Conservation (phyloP, 352 stramenopile species). For the Hyaloperonospora arabidopsidis region DNA sequence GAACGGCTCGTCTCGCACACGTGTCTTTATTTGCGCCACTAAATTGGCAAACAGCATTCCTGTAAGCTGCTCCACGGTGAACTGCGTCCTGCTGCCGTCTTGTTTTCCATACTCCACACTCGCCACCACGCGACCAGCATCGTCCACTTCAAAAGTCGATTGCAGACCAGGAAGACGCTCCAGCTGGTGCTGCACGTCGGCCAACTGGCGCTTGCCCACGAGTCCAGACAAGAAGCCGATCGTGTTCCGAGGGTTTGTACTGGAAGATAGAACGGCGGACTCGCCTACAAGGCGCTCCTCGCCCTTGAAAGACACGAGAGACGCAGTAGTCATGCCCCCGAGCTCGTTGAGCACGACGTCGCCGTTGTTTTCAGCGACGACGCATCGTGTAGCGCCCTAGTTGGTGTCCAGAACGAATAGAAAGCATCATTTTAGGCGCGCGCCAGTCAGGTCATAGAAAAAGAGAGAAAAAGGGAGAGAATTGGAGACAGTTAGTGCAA, state of each 20-base stretch:
- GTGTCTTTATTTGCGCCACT: constrained; percentile 52
- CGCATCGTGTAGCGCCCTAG: constrained; percentile 70
- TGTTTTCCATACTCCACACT: constrained; percentile 56
- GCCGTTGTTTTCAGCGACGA: constrained; percentile 56
- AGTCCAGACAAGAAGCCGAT: constrained; percentile 61
- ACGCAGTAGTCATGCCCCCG: constrained; percentile 79
- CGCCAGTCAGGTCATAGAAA: constrained; percentile 4
- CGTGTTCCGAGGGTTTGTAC: constrained; percentile 80
- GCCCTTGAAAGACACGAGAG: constrained; percentile 83
- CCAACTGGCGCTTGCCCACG: constrained; percentile 46
- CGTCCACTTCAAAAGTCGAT: constrained; percentile 32
- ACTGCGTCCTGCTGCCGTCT: constrained; percentile 31
- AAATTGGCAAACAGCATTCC: constrained; percentile 79
- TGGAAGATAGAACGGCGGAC: constrained; percentile 73
- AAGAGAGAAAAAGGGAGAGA: not conserved
- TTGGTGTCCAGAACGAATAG: constrained; percentile 2
- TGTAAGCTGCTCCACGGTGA: constrained; percentile 65
- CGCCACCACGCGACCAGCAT: constrained; percentile 31
- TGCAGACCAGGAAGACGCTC: constrained; percentile 42
- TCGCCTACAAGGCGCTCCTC: constrained; percentile 81
- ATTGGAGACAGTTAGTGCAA: not conserved
- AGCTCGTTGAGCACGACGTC: constrained; percentile 87
- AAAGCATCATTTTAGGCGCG: constrained; percentile 1
- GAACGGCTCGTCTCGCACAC: constrained; percentile 33
- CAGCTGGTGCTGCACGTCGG: constrained; percentile 34